Base-by-base conservation (phyloP, 495 filamentous ascomycete species). In the Trichocladium antarcticum region DNA sequence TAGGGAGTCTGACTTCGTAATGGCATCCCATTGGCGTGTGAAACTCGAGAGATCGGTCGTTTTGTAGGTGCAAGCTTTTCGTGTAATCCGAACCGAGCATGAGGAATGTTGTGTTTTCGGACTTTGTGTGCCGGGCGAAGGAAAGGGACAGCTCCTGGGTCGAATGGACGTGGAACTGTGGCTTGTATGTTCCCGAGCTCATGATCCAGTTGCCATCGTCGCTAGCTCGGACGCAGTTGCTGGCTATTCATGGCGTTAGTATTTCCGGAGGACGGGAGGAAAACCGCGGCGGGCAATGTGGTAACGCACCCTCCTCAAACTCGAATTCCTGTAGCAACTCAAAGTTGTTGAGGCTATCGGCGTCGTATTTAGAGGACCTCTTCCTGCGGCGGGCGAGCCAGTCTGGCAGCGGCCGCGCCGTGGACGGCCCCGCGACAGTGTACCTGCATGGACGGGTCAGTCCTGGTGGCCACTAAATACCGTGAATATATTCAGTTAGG, bases 171-270 rank as follows among this genome's bases (percentile, higher is more conserved):
- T 96, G 92, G 51, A 96, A 95, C 65, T 97, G 92, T 6, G 92
- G 93, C 57, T 99, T 97, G 70, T 98, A 75, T 63, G 68, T 78
- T 76, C 90, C 92, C 54, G 90, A 93, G 56, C 87, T 94, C 85
- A 97, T 93, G 9, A 95, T 87, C 86, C 92, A 99, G 59, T 97
- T 82, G 31, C 90, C 89, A 77, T 99, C 93, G 49, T 96, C 92
- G 62, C 87, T 94, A 28, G 87, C 84, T 29, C 87, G 73, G 39
- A 99, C 75, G 62, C 90, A 96, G 38, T 82, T 78, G 62, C 89
- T 95, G n/a, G 93, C 89, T 60, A 32, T 50, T 31, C 22, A 6
- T 12, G 11, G 22, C 1, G 45, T 54, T 43, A 56, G 52, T 21
- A 38, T 37, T n/a, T 17, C 21, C 11, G 16, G 5, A n/a, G 4